These are phyloP conservation scores for Dianthus caryophyllus DNA, from an alignment of 148 eudicot species.

Conservation along the genomic window DNA sequence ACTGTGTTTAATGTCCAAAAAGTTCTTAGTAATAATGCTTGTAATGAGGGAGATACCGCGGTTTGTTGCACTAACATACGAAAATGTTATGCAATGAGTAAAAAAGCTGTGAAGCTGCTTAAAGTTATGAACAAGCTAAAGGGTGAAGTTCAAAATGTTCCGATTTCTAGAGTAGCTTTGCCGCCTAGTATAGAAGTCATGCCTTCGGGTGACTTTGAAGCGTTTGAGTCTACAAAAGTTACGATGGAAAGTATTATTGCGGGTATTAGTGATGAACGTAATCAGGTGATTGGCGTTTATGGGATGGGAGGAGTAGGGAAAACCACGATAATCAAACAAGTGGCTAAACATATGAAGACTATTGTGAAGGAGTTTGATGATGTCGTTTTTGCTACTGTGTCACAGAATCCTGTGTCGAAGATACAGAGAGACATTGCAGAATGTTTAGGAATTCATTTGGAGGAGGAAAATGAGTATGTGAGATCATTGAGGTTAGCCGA, in stretches of 20 bases:
- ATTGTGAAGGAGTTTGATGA: slow-evolving; percentile 41
- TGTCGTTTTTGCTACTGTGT: slow-evolving; percentile 34
- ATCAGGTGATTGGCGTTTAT: slow-evolving; percentile 35
- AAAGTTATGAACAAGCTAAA: slow-evolving; percentile 17
- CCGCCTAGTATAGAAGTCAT: slow-evolving; percentile 23
- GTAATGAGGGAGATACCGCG: neutral
- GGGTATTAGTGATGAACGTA: slow-evolving; percentile 25
- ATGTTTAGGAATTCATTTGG: slow-evolving; percentile 28
- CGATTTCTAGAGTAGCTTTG: slow-evolving; percentile 27
- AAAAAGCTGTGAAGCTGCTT: slow-evolving; percentile 23
- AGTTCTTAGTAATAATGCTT: neutral
- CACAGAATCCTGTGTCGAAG: slow-evolving; percentile 28
- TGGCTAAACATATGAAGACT: slow-evolving; percentile 26
- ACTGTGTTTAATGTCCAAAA: slow-evolving; percentile 13
- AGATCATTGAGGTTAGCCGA: slow-evolving; percentile 29
- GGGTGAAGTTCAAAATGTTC: slow-evolving; percentile 11
- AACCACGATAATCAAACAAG: slow-evolving; percentile 37
- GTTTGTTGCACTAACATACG: slow-evolving; percentile 21
- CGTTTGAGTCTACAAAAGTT: slow-evolving; percentile 30
- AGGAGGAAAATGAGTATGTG: slow-evolving; percentile 15
- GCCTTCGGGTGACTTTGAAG: slow-evolving; percentile 21
- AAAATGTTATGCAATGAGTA: slow-evolving; percentile 24
- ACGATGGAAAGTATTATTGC: slow-evolving; percentile 25
- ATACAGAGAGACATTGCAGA: slow-evolving; percentile 40
- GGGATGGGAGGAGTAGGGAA: slow-evolving; percentile 58